Conservation (phyloP, 768 basidiomycete species). For the Macrolepiota fuliginosa region DNA sequence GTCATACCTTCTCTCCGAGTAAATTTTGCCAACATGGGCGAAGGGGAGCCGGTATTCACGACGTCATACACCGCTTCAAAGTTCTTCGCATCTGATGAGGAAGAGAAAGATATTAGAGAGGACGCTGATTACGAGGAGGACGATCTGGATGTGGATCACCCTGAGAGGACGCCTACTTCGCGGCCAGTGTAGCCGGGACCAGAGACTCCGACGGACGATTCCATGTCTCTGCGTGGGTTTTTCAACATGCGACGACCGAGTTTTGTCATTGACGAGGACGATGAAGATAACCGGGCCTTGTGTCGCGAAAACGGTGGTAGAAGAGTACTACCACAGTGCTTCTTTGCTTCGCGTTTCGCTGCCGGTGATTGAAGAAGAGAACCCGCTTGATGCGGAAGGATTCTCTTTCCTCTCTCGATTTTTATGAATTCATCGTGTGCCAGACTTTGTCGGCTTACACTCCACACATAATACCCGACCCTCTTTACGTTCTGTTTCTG, state of each 20-base stretch:
- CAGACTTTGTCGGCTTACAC: too few relatives aligned
- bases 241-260: too few relatives aligned
- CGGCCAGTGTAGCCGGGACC: constrained; percentile 18
- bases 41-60: neutral
- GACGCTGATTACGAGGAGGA: constrained; percentile 18
- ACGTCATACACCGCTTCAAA: constrained; percentile 1
- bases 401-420: neutral
- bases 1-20: constrained; percentile 25
- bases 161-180: constrained; percentile 14
- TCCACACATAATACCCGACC: too few relatives aligned
- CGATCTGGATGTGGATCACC: constrained; percentile 8
- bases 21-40: constrained; percentile 22
- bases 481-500: too few relatives aligned
- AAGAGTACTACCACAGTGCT: constrained; percentile 5
- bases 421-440: neutral
- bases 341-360: constrained; percentile 2
- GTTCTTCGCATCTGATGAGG: constrained; percentile 12
- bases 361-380: constrained; percentile 13
- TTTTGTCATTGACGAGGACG: constrained; percentile 16
- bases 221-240: neutral
- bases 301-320: constrained; percentile 10
- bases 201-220: constrained; percentile 21
- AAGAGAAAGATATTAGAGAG: constrained; percentile 12
- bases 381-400: constrained; percentile 1
- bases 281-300: constrained; percentile 17